A percentile compares a stretch with the other conserved stretches of the same genome.
These are phyloP conservation scores for Jaenimonas drosophilae DNA, from an alignment of 208 protist species.

Conservation along the genomic window DNA sequence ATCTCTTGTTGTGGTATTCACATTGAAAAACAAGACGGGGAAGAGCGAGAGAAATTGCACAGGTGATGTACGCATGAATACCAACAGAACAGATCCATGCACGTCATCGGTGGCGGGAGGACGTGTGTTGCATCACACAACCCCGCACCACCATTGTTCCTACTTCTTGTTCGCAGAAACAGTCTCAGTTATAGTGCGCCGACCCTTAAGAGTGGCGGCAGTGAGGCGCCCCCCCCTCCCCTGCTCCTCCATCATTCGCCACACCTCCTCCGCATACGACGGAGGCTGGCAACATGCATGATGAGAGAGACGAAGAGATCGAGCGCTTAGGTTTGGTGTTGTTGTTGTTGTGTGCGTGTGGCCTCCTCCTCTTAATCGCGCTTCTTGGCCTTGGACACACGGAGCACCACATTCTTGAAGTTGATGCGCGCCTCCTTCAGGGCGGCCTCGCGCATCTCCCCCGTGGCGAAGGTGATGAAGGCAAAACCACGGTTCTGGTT, in stretches of 20 bases:
- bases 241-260: conserved; percentile 1
- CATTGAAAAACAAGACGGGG: background rate
- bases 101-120: background rate
- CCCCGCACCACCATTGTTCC: no score
- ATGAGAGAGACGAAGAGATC: no score
- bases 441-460: conserved; percentile 25
- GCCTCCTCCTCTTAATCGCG: background rate
- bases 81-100: background rate
- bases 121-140: no score
- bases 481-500: conserved; percentile 63
- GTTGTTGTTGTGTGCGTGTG: background rate
- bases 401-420: conserved; percentile 83
- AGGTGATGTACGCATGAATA: background rate
- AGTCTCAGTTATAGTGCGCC: no score
- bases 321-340: no score
- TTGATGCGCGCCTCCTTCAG: conserved; percentile 20
- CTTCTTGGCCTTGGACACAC: conserved; percentile 26
- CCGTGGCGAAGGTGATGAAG: conserved; percentile 65
- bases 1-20: background rate
- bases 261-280: no score
- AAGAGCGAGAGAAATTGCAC: background rate
- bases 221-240: background rate
- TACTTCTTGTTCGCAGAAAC: no score
- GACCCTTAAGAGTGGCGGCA: no score
- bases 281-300: no score